Base-by-base conservation (phyloP, 1,139 yeast genomes). In the Debaryomycetaceae sp. region DNA sequence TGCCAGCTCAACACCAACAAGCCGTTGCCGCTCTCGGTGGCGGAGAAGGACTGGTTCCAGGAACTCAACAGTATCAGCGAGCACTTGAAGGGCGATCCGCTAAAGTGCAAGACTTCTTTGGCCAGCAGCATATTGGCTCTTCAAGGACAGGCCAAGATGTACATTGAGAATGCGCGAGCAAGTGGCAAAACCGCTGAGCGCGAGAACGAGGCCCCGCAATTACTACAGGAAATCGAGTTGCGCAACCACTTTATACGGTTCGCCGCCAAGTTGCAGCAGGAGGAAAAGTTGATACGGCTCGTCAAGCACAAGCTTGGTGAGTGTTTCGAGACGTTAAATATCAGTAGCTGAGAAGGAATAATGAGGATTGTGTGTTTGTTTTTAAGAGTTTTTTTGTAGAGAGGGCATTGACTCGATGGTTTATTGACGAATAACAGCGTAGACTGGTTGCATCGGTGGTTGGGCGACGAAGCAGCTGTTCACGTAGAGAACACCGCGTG, bases 31-130 rank as follows among this genome's bases (percentile, higher is more conserved):
- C 38, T 62, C 14, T 58, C 67, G 1, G 39, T 43, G 4, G 53
- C 53, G 4, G 71, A 64, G 35, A 48, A 39, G 27, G 30, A 33
- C 4, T 64, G 68, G 68, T 51, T 58, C 28, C 46, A 46, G 22
- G 68, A 64, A 34, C 43, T 64, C 18, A 60, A 62, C 32, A 22
- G 39, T 1, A 39, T 56, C 19, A 48, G 38, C 31, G 32, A 27
- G 5, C 31, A 37, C 15, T 28, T 45, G 4, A 32, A 34, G 10
- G 27, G 33, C 13, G 40, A 25, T 19, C 6, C 27, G 6, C 13
- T 5, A 8, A 19, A 16, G 12, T 25, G 27, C 4, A 25, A 25
- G n/a, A 6, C 20, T 10, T 30, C 41, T 2, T 29, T 46, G 13
- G 29, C 28, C 5, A 27, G 32, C 7, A 32, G 31, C 13, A 30